Base-by-base conservation (phyloP, 2,329 filamentous ascomycete species). In the Fusarium continuum region DNA sequence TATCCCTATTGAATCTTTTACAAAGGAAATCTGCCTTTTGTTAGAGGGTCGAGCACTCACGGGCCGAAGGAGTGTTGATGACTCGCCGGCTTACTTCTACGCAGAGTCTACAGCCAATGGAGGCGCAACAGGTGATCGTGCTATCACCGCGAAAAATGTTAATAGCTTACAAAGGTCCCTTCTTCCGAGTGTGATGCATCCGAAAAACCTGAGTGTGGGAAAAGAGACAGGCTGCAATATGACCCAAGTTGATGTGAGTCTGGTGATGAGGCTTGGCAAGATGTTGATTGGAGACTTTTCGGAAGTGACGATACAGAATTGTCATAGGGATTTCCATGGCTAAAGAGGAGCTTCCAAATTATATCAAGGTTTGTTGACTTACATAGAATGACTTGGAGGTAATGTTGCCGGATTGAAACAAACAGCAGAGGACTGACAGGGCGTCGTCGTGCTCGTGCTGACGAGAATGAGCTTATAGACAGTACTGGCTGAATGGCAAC, bases 151-250 rank as follows among this genome's bases (percentile, higher is more conserved):
- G 7, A 25, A 8, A 8, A 19, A 26, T n/a, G n/a, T 8, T n/a
- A 16, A 6, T 13, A 6, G 4, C 6, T 47, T 26, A 10, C 32
- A 26, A 29, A 55, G 29, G 22, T 26, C 23, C 17, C 5, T 57
- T 57, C 28, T 35, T 25, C 34, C 35, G 23, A 13, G 23, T 31
- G 28, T 57, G 51, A 41, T 57, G 38, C 52, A 54, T 55, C 16
- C 17, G 16, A 22, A 14, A 41, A 10, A 16, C 4, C 0, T 3
- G 13, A 32, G 20, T 20, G 46, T 45, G 16, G 39, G 20, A 45
- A 45, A 25, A 5, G 2, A 17, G 20, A 34, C 4, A 1, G 6
- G n/a, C 9, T 31, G 22, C 22, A 32, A 20, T 4, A 1, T 6
- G 14, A 16, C 20, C 45, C 16, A 23, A 39, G 28, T n/a, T 50